Percentiles rank a stretch among this genome's conserved stretches.
phyloP scores from a whole-genome alignment of 176 grass and related monocot species.

The Echinochloa phyllopogon region DNA sequence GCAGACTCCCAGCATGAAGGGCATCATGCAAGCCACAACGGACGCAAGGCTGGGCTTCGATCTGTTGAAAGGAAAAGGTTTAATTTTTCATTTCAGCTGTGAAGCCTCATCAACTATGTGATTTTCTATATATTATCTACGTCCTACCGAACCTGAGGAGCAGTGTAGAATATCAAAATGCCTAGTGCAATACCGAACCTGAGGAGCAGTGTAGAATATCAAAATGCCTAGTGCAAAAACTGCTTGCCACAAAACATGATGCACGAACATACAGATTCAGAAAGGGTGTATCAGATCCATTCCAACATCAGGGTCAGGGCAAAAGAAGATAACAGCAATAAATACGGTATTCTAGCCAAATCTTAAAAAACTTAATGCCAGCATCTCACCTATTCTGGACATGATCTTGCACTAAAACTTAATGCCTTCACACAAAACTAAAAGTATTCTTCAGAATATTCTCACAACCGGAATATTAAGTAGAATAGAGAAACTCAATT shows the following conservation, averaged over 20 bases:
- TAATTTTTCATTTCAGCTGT: neutral
- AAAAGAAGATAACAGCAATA: neutral
- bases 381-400: neutral
- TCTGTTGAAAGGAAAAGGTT: conserved; percentile 46
- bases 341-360: neutral
- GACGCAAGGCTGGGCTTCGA: conserved; percentile 93
- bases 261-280: neutral
- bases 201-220: neutral
- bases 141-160: neutral
- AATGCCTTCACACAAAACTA: neutral
- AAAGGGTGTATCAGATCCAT: neutral
- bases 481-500: conserved; percentile 6
- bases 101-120: neutral
- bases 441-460: neutral
- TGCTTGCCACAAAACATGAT: neutral
- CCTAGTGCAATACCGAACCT: neutral
- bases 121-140: neutral
- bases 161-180: neutral
- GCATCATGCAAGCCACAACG: conserved; percentile 92
- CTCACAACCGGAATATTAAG: conserved; percentile 18
- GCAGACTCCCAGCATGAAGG: conserved; percentile 89
- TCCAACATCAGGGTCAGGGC: neutral
- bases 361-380: neutral
- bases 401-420: neutral
- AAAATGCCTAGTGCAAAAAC: neutral